phyloP scores from a whole-genome alignment of 176 grass and related monocot genomes.

The sorghum (Sorghum bicolor) region DNA sequence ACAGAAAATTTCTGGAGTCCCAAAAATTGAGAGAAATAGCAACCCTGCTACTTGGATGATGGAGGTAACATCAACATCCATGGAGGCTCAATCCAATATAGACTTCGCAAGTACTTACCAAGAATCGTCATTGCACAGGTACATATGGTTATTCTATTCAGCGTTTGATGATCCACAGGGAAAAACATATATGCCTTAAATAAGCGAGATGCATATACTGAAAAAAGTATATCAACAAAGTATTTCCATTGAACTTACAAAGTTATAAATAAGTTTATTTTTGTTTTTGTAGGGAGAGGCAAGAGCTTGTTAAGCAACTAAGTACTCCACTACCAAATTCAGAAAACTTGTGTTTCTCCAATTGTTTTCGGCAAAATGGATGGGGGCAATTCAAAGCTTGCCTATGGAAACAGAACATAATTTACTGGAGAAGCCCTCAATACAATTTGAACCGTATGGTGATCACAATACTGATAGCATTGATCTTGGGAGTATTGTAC shows the following conservation, averaged over 20 bases:
- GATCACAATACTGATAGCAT: conserved; percentile 23
- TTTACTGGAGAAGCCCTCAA: conserved; percentile 64
- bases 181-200: not conserved
- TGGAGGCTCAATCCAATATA: conserved; percentile 45
- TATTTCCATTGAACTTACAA: not conserved
- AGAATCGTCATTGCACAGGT: conserved; percentile 43
- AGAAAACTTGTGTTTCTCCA: conserved; percentile 27
- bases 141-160: too few species aligned
- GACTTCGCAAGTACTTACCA: conserved; percentile 56
- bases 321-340: conserved; percentile 35
- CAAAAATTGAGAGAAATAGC: conserved; percentile 47
- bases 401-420: conserved; percentile 62
- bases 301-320: conserved; percentile 31
- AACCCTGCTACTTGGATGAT: conserved; percentile 86
- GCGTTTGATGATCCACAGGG: not conserved
- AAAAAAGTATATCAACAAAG: not conserved
- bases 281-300: conserved; percentile 32
- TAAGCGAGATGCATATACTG: not conserved
- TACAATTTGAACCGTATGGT: conserved; percentile 53
- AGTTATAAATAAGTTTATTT: too few species aligned
- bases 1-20: conserved; percentile 42
- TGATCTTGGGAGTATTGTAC: conserved; percentile 35
- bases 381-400: conserved; percentile 66
- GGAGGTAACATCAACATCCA: conserved; percentile 53
- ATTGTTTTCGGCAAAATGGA: conserved; percentile 31